Percentiles rank a stretch among this genome's conserved stretches.
Conservation (phyloP, 2,329 filamentous ascomycete species). For the Sarocladium brachiariae region DNA sequence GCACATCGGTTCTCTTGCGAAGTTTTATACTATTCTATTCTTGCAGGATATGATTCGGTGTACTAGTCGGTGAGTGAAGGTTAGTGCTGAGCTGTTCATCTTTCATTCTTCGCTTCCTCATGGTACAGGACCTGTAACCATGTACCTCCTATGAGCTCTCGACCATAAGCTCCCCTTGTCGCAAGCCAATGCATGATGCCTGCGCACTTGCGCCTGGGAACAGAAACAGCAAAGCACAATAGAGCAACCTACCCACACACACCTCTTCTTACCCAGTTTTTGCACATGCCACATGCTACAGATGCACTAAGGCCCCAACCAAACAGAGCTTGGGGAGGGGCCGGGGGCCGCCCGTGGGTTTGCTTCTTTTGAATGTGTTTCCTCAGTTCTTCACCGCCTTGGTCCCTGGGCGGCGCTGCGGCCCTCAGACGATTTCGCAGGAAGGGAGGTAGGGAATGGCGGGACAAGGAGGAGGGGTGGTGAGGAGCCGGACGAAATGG, state of each 20-base stretch:
- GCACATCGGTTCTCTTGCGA: not conserved
- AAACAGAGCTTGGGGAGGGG: not conserved
- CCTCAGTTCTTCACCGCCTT: constrained; percentile 4
- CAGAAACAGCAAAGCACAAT: not conserved
- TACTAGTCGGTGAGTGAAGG: constrained; percentile 2
- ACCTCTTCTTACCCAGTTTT: not conserved
- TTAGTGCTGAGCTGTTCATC: not conserved
- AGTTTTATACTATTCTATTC: not conserved
- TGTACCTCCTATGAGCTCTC: not conserved
- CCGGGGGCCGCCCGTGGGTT: not conserved
- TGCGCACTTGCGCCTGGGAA: not conserved
- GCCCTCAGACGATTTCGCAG: not conserved
- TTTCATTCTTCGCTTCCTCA: not conserved
- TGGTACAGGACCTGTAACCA: not conserved
- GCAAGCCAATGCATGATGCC: not conserved
- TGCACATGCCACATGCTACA: constrained; percentile 6
- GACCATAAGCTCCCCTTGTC: not conserved
- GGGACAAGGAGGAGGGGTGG: not conserved
- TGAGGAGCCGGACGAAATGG: not conserved
- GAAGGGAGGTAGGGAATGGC: not conserved
- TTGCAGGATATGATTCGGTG: constrained; percentile 8
- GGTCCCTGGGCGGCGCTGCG: constrained; percentile 4
- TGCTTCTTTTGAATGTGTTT: not conserved
- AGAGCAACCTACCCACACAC: not conserved
- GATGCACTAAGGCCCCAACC: constrained; percentile 2